Evolutionary conservation across 2,329 filamentous ascomycete genomes (phyloP).

Genomic region (Aspergillus floridensis): DNA sequence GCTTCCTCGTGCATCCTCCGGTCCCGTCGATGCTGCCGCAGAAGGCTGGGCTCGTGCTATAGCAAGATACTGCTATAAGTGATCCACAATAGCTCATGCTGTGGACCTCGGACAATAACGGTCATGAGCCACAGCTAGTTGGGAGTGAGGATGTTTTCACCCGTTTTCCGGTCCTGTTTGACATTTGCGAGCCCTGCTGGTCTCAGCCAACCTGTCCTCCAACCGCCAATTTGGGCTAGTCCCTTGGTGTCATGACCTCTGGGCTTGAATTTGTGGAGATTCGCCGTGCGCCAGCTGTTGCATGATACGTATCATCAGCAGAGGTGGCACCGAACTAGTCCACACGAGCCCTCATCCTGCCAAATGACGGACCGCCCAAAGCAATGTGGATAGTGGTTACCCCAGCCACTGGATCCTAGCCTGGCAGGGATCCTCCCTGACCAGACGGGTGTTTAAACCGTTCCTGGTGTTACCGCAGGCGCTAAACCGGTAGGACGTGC

Average conservation of each 20-base stretch:
- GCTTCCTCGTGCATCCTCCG: background rate
- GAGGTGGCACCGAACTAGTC: background rate
- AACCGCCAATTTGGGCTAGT: background rate
- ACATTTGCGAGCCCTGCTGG: background rate
- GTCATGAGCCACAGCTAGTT: background rate
- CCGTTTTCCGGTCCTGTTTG: background rate
- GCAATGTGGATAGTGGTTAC: background rate
- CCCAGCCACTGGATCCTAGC: background rate
- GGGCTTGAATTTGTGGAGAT: background rate
- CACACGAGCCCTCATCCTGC: background rate
- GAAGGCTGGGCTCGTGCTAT: background rate
- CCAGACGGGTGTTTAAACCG: background rate
- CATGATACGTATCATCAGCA: conserved; percentile 3
- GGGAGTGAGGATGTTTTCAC: background rate
- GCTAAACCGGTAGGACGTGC: background rate
- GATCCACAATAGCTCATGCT: background rate
- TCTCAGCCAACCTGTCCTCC: background rate
- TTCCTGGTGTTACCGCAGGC: conserved; percentile 10
- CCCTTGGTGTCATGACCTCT: background rate
- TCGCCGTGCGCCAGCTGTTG: background rate
- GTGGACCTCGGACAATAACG: background rate
- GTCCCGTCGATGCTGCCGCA: background rate
- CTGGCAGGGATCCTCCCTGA: background rate
- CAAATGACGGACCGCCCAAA: background rate
- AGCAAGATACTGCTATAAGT: no score